Conservation (phyloP, 2,329 filamentous ascomycete species). For the Dothistroma pini region DNA sequence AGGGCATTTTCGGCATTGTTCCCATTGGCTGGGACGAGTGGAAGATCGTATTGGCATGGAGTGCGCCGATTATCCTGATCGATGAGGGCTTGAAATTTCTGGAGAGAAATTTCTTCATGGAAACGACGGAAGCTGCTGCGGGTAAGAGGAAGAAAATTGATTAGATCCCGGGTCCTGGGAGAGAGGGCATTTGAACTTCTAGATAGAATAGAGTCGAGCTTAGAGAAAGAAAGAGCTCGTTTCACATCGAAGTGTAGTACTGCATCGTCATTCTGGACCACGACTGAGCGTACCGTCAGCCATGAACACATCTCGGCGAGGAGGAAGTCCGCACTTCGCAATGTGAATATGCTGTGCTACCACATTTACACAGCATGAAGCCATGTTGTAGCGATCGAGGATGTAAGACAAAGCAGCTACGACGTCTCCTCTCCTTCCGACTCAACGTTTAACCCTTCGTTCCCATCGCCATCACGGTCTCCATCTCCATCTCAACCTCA, state of each 20-base stretch:
- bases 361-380: too few relatives aligned
- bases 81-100: conserved; percentile 79
- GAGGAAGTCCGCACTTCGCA: too few relatives aligned
- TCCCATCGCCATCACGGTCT: too few relatives aligned
- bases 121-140: conserved; percentile 21
- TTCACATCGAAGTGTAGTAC: background rate
- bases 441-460: too few relatives aligned
- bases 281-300: background rate
- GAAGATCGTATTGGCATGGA: conserved; percentile 85
- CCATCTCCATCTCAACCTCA: too few relatives aligned
- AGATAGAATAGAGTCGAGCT: conserved; percentile 5
- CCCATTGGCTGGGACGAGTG: conserved; percentile 84
- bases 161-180: conserved; percentile 5
- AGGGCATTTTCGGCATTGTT: conserved; percentile 84
- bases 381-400: too few relatives aligned
- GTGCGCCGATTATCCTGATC: conserved; percentile 88
- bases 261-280: background rate
- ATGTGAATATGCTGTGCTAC: too few relatives aligned
- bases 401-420: too few relatives aligned
- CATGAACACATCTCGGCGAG: too few relatives aligned
- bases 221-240: background rate
- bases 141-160: conserved; percentile 23
- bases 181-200: background rate
- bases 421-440: too few relatives aligned
- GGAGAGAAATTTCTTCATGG: conserved; percentile 51